Base-by-base conservation (phyloP, 192 early-diverging fungal species). In the Phycomyces blakesleeanus region DNA sequence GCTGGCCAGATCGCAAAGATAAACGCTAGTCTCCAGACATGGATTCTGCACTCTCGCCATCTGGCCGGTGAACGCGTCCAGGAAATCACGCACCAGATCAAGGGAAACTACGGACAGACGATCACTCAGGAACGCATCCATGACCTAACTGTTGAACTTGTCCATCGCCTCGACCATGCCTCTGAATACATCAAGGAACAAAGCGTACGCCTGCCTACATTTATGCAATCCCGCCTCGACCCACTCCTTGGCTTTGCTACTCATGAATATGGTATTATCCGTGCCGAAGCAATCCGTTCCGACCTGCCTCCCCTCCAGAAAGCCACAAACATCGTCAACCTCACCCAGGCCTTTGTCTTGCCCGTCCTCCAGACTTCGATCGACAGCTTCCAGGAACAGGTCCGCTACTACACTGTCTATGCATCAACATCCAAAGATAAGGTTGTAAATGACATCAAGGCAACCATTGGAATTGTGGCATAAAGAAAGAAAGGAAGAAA, bases 231-330 rank as follows among this genome's bases (percentile, higher is more conserved):
- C 14, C 76, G 72, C 27, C 44, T 85, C 0, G 40, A 74, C 18
- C 79, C 79, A 42, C 59, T 83, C 25, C 62, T 78, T 18, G 29
- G 25, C 3, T 83, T 82, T 65, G 74, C 79, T 14, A 69, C 72
- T 29, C 67, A 78, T 49, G 74, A 78, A 56, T 81, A 81, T 64
- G 65, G 57, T n/a, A 68, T 75, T 12, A 67, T 85, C 42, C 69
- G 76, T 39, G 52, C 66, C n/a, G 78, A 85, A 57, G 55, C 78
- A 4, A 38, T 61, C 24, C 77, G 79, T 44, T 63, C 51, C 3
- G 78, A 85, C 25, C 64, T 75, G 11, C 55, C 78, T 40, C 67
- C 80, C 18, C n/a, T 81, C 29, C 76, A 83, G 54, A 83, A 82
- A 61, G 84, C 84, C 5, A 73, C 64, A 51, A 77, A 80, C 56